Evolutionary conservation across 768 basidiomycete species (phyloP), one percentile per base, ranked within the genome.

Genomic region (Phaffia tasmanica): DNA sequence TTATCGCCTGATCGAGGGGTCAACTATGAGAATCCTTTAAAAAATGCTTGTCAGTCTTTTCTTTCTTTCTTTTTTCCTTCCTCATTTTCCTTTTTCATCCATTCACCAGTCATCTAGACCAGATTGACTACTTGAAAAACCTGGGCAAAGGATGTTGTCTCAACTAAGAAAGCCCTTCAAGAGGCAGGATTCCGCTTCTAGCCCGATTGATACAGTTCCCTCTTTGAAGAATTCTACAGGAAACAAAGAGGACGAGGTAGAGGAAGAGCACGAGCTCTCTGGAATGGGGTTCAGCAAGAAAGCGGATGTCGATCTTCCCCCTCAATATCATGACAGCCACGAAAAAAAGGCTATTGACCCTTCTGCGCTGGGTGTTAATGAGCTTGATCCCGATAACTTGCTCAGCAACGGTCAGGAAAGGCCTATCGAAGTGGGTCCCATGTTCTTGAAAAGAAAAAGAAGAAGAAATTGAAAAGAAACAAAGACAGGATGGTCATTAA

Each of bases 371-470:
- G 23, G 18, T 3, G n/a, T 51, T 4, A 14, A 62, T 21, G 61
- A 62, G 23, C 29, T 62, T 21, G 61, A 62, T 23, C 61, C 61
- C 2, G 42, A 1, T 6, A 51, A 62, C 50, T 15, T n/a, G 46
- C 61, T 62, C 16, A 7, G 27, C 16, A 27, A 62, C 47, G 61
- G 61, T 27, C 14, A 19, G 21, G 61, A 62, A 46, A 47, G 61
- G 35, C 61, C 61, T 19, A 62, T 62, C 30, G 61, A 62, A 50
- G 61, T 62, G 46, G 21, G 60, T 62, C 23, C 25, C 4, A 30
- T 19, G 25, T 62, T 19, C 50, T 25, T 51, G 53, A 54, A 30
- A 5, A 54, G 53, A 16, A 54, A 15, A 23, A 30, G 23, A 23
- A 23, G n/a, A 9, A 23, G 53, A 23, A 9, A 23, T 54, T 29